Base-by-base conservation (phyloP, 805 yeast species). In the Millerozyma acaciae region DNA sequence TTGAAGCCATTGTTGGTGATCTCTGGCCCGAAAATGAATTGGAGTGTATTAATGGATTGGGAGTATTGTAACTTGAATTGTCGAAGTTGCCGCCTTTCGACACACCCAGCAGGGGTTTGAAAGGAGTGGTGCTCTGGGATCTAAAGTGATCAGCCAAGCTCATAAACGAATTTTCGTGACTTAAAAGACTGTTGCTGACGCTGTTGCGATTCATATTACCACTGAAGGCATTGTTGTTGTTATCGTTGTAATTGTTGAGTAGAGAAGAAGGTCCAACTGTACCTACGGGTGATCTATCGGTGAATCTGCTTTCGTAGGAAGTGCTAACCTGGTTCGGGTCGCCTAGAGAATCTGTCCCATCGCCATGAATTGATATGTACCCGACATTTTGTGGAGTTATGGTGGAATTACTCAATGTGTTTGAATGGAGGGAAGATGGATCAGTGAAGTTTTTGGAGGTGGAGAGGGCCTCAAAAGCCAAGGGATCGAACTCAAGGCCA, bases 391-490 rank as follows among this genome's bases (percentile, higher is more conserved):
- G 32, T 5, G 32, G 13, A n/a, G 16, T 14, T 4, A 28, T 14
- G 21, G 33, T 19, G 8, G 33, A 24, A 22, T 14, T 23, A 4
- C 14, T 18, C 4, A 16, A 26, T 12, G 23, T 15, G 21, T 12
- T 14, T 16, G 26, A 29, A 16, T 23, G 21, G 14, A 15, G 7
- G 8, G 13, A 16, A 15, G 16, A 9, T 16, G 26, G 14, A 4
- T 30, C 26, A 15, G 28, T 13, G 14, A 28, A 49, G 38, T 38
- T 44, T 18, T 41, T 46, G 37, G 43, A 56, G 42, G 68, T 23
- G 10, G 26, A 15, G 7, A 23, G 63, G 5, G 73, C 75, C 33
- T 73, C 78, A 37, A 67, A 63, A 0, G 75, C 75, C 37, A 70
- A 48, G 3, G 76, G 74, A 38, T 70, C 73, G 18, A 71, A 55